Conservation (phyloP, 345 rosid genomes). For the Atalantia buxifolia region DNA sequence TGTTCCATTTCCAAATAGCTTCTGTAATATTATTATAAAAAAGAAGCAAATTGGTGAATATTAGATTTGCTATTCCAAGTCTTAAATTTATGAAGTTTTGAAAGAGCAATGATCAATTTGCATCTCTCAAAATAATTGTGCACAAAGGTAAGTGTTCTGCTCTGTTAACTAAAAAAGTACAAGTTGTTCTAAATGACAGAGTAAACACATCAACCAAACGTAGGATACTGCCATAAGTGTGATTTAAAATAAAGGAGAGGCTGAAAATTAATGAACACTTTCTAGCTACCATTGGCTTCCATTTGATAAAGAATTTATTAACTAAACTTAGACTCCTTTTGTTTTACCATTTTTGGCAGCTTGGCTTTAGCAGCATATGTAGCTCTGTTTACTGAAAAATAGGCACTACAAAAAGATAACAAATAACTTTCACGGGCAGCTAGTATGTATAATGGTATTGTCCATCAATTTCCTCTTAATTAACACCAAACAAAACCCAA, state of each 20-base stretch:
- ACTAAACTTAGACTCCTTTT: too few species aligned
- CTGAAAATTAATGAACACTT: background rate
- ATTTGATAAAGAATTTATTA: background rate
- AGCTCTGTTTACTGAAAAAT: too few species aligned
- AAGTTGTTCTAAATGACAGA: background rate
- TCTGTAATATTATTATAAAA: constrained; percentile 28
- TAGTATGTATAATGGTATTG: too few species aligned
- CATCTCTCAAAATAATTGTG: background rate
- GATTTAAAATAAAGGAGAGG: background rate
- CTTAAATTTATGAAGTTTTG: background rate
- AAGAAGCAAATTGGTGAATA: background rate
- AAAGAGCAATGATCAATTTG: background rate
- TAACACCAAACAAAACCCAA: too few species aligned
- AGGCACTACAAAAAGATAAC: too few species aligned
- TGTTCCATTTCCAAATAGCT: constrained; percentile 93
- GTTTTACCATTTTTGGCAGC: background rate
- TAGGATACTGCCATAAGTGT: background rate
- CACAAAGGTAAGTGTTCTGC: background rate
- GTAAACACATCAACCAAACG: background rate
- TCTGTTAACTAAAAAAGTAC: background rate
- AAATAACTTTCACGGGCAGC: too few species aligned
- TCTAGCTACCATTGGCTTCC: background rate
- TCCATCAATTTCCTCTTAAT: too few species aligned
- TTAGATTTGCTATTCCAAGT: background rate
- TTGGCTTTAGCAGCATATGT: background rate